Percentiles rank a stretch among this genome's conserved stretches.
These are phyloP conservation scores for Phaeomoniella chlamydospora DNA, from an alignment of 2,329 filamentous ascomycete species.

Conservation along the genomic window DNA sequence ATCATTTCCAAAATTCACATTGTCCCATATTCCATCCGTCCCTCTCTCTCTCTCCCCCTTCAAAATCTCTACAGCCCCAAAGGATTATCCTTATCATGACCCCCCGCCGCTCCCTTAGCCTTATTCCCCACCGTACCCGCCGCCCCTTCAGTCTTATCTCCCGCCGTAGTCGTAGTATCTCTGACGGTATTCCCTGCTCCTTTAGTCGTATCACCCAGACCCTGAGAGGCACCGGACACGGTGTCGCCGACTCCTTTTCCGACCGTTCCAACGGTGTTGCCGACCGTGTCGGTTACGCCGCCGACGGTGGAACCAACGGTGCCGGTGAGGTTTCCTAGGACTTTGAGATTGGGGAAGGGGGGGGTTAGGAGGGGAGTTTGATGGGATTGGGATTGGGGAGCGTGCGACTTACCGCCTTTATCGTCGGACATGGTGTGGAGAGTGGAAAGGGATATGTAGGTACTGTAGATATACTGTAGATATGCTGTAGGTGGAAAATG, in stretches of 20 bases:
- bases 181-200: slow-evolving; percentile 8
- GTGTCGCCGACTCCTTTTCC: slow-evolving; percentile 15
- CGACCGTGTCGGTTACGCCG: slow-evolving; percentile 18
- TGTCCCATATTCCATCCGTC: too few species aligned
- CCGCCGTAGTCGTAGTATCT: slow-evolving; percentile 1
- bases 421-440: too few species aligned
- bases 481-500: too few species aligned
- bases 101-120: too few species aligned
- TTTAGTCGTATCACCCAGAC: slow-evolving; percentile 16
- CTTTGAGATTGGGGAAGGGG: not conserved
- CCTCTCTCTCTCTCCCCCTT: too few species aligned
- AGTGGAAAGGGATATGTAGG: too few species aligned
- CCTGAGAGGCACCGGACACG: slow-evolving; percentile 13
- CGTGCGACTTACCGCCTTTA: not conserved
- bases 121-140: not conserved
- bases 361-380: not conserved
- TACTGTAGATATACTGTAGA: too few species aligned
- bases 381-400: not conserved
- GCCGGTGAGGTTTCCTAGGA: slow-evolving; percentile 15
- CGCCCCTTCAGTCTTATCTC: not conserved
- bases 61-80: not conserved
- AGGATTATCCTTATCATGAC: not conserved
- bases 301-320: slow-evolving; percentile 13
- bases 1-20: too few species aligned
- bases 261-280: slow-evolving; percentile 13